These are phyloP conservation scores for Choanephora cucurbitarum DNA, from an alignment of 371 early-diverging fungal genomes.

Conservation along the genomic window DNA sequence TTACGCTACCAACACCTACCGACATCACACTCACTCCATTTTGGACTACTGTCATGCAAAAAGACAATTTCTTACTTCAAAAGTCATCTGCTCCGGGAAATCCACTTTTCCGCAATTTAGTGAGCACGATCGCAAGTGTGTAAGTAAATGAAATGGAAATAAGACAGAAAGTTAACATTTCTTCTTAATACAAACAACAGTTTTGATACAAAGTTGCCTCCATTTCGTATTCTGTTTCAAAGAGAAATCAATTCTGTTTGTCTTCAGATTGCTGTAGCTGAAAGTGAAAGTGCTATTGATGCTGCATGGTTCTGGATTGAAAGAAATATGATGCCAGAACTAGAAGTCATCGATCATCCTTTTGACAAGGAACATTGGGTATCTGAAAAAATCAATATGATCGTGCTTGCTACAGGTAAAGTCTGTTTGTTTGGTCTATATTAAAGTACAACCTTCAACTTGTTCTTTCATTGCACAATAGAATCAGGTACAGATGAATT, in stretches of 20 bases:
- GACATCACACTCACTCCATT: constrained; percentile 43
- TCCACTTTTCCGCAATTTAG: constrained; percentile 49
- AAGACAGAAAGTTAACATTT: neutral
- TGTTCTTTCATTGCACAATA: constrained; percentile 5
- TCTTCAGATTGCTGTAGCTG: constrained; percentile 73
- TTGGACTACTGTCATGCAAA: constrained; percentile 59
- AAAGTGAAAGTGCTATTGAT: constrained; percentile 76
- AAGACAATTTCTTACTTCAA: constrained; percentile 69
- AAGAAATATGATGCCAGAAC: constrained; percentile 70
- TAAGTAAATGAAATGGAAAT: constrained; percentile 22
- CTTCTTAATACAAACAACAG: constrained; percentile 18
- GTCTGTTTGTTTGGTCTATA: neutral
- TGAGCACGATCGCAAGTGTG: constrained; percentile 82
- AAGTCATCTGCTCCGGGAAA: constrained; percentile 57
- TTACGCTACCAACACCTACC: constrained; percentile 34
- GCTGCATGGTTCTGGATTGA: constrained; percentile 92
- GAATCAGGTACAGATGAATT: constrained; percentile 75
- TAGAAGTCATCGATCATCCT: constrained; percentile 77
- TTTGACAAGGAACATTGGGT: constrained; percentile 84
- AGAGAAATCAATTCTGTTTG: constrained; percentile 51
- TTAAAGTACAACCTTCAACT: neutral
- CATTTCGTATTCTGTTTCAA: constrained; percentile 87
- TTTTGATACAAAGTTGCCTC: constrained; percentile 92
- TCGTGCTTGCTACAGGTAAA: constrained; percentile 78
- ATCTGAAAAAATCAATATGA: constrained; percentile 83